Base-by-base conservation (phyloP, 129 eudicot species). In the Glebionis coronaria region DNA sequence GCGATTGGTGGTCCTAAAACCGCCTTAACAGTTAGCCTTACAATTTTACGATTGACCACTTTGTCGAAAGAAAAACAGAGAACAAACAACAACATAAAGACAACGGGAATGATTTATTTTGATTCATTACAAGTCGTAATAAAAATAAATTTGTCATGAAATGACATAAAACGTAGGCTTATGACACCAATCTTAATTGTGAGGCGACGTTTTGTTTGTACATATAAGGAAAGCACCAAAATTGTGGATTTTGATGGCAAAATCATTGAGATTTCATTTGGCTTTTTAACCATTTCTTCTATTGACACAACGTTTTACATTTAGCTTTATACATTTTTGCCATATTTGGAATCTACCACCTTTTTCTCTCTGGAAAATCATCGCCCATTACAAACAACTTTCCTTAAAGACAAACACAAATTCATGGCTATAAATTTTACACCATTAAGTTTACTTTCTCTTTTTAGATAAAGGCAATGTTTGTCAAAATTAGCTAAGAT, bases 191-290 rank as follows among this genome's bases (percentile, higher is more conserved):
- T 56, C 61, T 68, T 52, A 61, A 68, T 60, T 68, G 65, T 52
- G 80, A 76, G 44, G 11, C 18, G 75, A 76, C 75, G 20, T 53
- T 74, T 68, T 76, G 80, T 68, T 76, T 52, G 70, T 52, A 54
- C 58, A 19, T 57, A 25, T 44, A 15, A 61, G 58, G 75, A 51
- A 76, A 68, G 25, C 50, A 61, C 52, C 75, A 76, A 76, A 68
- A 42, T 38, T 60, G 79, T 75, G 79, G 63, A 75, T 63, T 75
- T 55, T 76, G 64, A 68, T 69, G 70, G 10, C 61, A 68, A 59
- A 60, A 60, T 59, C 38, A 68, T 75, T 75, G 47, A 68, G 12
- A 60, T 69, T 59, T 44, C 27, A 59, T 68, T 40, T 61, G 61
- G 65, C 56, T 68, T 68, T 68, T 68, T 40, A 50, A 49, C 70